phyloP scores from a whole-genome alignment of 345 rosid genomes.

The Anacardium occidentale region DNA sequence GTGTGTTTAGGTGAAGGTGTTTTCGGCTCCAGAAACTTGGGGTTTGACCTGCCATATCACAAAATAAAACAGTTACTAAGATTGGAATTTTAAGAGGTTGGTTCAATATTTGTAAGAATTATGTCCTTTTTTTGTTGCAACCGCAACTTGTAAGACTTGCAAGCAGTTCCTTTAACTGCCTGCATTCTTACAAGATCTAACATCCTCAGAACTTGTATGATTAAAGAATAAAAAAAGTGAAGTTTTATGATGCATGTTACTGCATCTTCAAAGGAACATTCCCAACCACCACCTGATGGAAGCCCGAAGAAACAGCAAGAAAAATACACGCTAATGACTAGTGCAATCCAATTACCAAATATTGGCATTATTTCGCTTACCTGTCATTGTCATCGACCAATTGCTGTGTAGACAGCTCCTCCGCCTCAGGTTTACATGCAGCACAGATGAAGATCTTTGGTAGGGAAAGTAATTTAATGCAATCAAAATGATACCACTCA shows the following conservation, averaged over 20 bases:
- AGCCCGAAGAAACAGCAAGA: neutral
- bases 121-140: too few species aligned
- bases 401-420: conserved; percentile 21
- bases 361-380: conserved; percentile 37
- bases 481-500: conserved; percentile 76
- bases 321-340: neutral
- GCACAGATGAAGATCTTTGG: conserved; percentile 62
- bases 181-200: too few species aligned
- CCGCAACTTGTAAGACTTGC: too few species aligned
- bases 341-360: neutral
- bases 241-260: neutral
- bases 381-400: conserved; percentile 31
- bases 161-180: too few species aligned
- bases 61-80: neutral
- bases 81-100: neutral
- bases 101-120: too few species aligned
- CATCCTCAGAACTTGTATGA: too few species aligned
- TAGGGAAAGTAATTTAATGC: conserved; percentile 49
- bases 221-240: too few species aligned
- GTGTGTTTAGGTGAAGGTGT: conserved; percentile 50
- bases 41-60: conserved; percentile 37
- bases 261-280: neutral
- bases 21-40: conserved; percentile 49
- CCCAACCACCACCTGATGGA: neutral
- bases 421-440: conserved; percentile 61